Evolutionary conservation across 257 asterid species (phyloP), one percentile per base, ranked within the genome.

Genomic region (Solanum paucissectum): DNA sequence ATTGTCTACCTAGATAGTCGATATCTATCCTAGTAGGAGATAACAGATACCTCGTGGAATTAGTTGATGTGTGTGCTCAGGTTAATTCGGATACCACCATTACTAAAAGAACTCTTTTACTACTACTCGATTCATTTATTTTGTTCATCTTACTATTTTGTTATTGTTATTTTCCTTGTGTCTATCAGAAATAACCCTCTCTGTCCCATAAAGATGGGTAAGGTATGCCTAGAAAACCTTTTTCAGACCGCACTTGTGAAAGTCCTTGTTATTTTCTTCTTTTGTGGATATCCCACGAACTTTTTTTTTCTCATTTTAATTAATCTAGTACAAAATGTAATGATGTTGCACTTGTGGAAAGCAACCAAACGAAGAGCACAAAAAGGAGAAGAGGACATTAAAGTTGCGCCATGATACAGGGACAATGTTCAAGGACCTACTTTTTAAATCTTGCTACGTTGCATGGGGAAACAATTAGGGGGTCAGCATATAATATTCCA

Each of bases 401-500:
- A 86, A 71, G 83, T 69, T 82, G 82, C 86, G 90, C 88, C 87
- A 72, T 77, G 79, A 90, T 73, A 87, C 44, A 86, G 90, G 86
- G 94, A 83, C 93, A 92, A 87, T 84, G 89, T 88, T 88, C 88
- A 83, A 69, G 86, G 85, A 86, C 88, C 66, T 13, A 34, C 38
- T 52, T 55, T 83, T 52, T 88, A 40, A 52, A 60, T 88, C 82
- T 88, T 88, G 89, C 55, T 86, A 84, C 75, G 81, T 84, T 83
- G 25, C 69, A 27, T 32, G 60, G 87, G 71, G 74, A 81, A 46
- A 72, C 64, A 49, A 83, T 85, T 82, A 44, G 90, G 89, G 89
- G 89, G 68, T 88, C 92, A 86, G 83, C 88, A 89, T 92, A 90
- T 73, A 90, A 90, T 73, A 90, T 73, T 86, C 87, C 94, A 88